These are phyloP conservation scores for Dioscorea zingiberensis DNA, from an alignment of 106 monocot species.

Conservation along the genomic window DNA sequence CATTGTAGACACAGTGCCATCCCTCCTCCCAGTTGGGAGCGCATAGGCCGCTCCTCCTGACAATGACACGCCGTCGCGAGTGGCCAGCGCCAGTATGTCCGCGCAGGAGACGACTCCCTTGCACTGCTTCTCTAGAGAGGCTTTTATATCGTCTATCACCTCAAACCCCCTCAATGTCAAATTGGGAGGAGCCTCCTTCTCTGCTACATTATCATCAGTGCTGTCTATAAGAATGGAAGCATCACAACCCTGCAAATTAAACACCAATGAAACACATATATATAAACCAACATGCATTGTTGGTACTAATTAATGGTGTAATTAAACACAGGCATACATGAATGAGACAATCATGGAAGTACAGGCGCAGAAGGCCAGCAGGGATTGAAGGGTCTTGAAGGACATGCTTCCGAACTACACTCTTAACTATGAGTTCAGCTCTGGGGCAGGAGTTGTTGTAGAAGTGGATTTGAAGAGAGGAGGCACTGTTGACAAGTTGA, in stretches of 20 bases:
- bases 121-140: conserved; percentile 27
- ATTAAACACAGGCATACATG: conserved; percentile 13
- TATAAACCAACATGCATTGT: background rate
- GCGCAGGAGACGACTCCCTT: conserved; percentile 41
- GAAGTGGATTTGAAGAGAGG: conserved; percentile 27
- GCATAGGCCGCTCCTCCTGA: conserved; percentile 19
- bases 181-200: conserved; percentile 45
- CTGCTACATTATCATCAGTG: conserved; percentile 21
- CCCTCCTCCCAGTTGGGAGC: conserved; percentile 28
- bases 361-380: conserved; percentile 32
- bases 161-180: conserved; percentile 31
- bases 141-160: conserved; percentile 34
- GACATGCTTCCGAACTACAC: conserved; percentile 16
- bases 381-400: conserved; percentile 20
- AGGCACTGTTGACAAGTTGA: background rate
- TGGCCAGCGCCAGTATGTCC: conserved; percentile 38
- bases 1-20: conserved; percentile 13
- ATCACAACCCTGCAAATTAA: conserved; percentile 32
- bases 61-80: conserved; percentile 29
- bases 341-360: conserved; percentile 61
- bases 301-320: no score
- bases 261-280: background rate
- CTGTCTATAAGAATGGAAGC: conserved; percentile 36
- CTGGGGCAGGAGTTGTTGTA: conserved; percentile 39
- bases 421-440: conserved; percentile 29